These are phyloP conservation scores for Hansenula sp. DNA, from an alignment of 1,139 yeast species.

Conservation along the genomic window DNA sequence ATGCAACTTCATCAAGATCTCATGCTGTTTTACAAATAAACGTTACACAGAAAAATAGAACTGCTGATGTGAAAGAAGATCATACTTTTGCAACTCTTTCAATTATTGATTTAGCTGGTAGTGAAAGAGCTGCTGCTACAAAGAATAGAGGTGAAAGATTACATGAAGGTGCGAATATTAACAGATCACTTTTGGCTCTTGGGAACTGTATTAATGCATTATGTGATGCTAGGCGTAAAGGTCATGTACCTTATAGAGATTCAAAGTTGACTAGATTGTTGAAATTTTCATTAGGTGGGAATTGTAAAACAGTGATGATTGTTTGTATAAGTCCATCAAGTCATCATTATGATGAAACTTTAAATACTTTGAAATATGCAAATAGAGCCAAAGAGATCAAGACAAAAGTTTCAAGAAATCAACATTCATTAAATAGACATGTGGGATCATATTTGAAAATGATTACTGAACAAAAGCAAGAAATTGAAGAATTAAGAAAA, in stretches of 20 bases:
- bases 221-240: slow-evolving; percentile 62
- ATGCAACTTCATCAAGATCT: slow-evolving; percentile 83
- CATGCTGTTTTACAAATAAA: slow-evolving; percentile 89
- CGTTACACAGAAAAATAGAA: slow-evolving; percentile 56
- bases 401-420: slow-evolving; percentile 73
- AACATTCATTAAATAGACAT: slow-evolving; percentile 75
- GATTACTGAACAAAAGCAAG: slow-evolving; percentile 78
- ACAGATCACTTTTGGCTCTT: slow-evolving; percentile 78
- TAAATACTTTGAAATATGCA: slow-evolving; percentile 86
- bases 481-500: slow-evolving; percentile 63
- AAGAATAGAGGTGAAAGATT: slow-evolving; percentile 75
- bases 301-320: slow-evolving; percentile 92
- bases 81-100: slow-evolving; percentile 78
- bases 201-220: slow-evolving; percentile 94
- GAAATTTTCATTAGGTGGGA: slow-evolving; percentile 90
- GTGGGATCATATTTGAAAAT: slow-evolving; percentile 83
- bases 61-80: slow-evolving; percentile 61
- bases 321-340: slow-evolving; percentile 89
- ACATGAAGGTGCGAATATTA: slow-evolving; percentile 90
- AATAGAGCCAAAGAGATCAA: slow-evolving; percentile 87
- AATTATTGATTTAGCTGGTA: slow-evolving; percentile 89
- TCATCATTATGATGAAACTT: slow-evolving; percentile 84
- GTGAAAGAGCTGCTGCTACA: slow-evolving; percentile 91
- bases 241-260: slow-evolving; percentile 87
- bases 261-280: slow-evolving; percentile 81